Percentiles rank a stretch among this genome's conserved stretches.
These are phyloP conservation scores for Medakamo hakoo DNA, from an alignment of 139 green algal species.

Conservation along the genomic window DNA sequence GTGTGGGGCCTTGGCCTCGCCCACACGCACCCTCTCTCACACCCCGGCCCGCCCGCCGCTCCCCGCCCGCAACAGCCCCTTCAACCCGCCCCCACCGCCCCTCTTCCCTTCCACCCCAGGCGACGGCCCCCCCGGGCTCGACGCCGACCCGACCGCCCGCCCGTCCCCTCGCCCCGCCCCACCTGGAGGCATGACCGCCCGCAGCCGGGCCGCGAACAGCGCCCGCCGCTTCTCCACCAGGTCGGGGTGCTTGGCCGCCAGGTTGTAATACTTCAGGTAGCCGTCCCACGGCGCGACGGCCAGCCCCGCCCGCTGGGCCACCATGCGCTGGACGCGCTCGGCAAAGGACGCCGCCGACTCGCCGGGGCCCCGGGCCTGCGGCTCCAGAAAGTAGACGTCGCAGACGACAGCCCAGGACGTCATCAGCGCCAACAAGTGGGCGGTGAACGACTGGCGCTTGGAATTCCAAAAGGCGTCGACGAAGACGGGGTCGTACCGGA, in stretches of 20 bases:
- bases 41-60: background rate
- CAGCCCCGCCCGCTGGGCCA: constrained; percentile 53
- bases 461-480: constrained; percentile 98
- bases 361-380: constrained; percentile 37
- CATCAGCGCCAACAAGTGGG: constrained; percentile 84
- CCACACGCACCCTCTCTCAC: background rate
- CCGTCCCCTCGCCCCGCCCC: background rate
- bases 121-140: no score
- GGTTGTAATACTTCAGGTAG: constrained; percentile 97
- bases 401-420: constrained; percentile 85
- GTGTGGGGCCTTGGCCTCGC: no score
- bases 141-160: no score
- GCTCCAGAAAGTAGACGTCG: constrained; percentile 91
- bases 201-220: constrained; percentile 29
- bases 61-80: background rate
- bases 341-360: constrained; percentile 75
- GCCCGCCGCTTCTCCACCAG: constrained; percentile 72
- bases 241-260: constrained; percentile 63
- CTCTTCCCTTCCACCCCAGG: background rate
- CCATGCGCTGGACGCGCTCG: constrained; percentile 63
- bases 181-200: background rate
- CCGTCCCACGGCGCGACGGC: constrained; percentile 83
- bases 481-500: constrained; percentile 99
- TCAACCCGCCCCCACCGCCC: background rate
- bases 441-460: constrained; percentile 74